These are phyloP conservation scores for Pseudogymnoascus sp. DNA, from an alignment of 2,329 filamentous ascomycete species.

Conservation along the genomic window DNA sequence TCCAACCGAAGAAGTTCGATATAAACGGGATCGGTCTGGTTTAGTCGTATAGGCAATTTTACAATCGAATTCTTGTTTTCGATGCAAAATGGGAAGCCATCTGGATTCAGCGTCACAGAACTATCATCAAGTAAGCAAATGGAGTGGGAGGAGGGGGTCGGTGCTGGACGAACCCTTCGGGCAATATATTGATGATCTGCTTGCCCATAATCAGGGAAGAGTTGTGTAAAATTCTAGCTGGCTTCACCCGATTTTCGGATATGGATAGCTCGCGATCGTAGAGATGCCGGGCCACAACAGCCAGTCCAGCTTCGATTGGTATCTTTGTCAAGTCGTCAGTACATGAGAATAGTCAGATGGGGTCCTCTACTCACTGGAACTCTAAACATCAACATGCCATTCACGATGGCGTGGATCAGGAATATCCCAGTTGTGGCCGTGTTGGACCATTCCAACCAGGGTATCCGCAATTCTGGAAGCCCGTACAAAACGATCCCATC, in stretches of 20 bases:
- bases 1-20: conserved; percentile 87
- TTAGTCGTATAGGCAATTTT: conserved; percentile 78
- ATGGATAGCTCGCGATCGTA: conserved; percentile 91
- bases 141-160: background rate
- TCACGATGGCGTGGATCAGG: conserved; percentile 59
- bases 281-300: conserved; percentile 66
- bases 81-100: conserved; percentile 73
- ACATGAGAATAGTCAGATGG: background rate
- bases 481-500: conserved; percentile 73
- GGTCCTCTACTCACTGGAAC: conserved; percentile 53
- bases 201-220: conserved; percentile 89
- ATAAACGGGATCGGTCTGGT: conserved; percentile 79
- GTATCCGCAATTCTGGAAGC: conserved; percentile 79
- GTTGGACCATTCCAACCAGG: conserved; percentile 89
- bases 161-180: conserved; percentile 61
- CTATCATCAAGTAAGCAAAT: conserved; percentile 31
- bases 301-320: conserved; percentile 64
- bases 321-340: conserved; percentile 38
- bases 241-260: conserved; percentile 86
- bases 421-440: conserved; percentile 64
- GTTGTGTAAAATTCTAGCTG: conserved; percentile 81
- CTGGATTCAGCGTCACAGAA: conserved; percentile 79
- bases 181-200: conserved; percentile 95
- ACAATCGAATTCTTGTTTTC: conserved; percentile 51
- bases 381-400: conserved; percentile 88